A percentile compares a stretch with the other conserved stretches of the same genome.
Evolutionary conservation across 208 protist species (phyloP).

Genomic region (Leishmania tarentolae): DNA sequence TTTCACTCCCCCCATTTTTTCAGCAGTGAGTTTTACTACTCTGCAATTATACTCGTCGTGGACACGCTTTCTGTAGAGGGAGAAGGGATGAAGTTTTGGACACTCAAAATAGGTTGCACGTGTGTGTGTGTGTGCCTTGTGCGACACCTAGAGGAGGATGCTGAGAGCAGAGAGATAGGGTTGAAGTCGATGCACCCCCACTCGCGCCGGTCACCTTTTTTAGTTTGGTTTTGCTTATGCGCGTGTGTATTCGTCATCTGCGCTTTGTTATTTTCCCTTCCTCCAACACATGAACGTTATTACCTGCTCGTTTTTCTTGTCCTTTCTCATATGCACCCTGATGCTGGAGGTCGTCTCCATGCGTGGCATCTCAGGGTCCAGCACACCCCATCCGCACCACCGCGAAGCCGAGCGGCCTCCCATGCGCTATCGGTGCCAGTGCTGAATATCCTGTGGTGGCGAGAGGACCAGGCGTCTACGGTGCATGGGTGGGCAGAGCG

Average conservation of each 20-base stretch:
- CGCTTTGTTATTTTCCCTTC: neutral
- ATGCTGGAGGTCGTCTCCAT: neutral
- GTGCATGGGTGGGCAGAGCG: neutral
- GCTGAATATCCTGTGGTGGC: neutral
- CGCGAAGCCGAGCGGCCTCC: neutral
- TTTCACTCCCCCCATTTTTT: neutral
- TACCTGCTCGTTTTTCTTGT: conserved; percentile 5
- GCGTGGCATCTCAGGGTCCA: neutral
- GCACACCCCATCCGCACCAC: neutral
- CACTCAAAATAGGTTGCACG: neutral
- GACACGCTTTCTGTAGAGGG: neutral
- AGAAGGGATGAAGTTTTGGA: neutral
- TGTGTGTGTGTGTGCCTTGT: neutral
- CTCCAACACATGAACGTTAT: neutral
- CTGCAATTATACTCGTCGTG: neutral
- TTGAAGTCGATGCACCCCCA: neutral
- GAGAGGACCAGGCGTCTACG: neutral
- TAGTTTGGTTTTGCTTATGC: neutral
- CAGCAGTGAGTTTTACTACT: neutral
- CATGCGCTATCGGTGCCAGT: neutral
- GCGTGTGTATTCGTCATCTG: neutral
- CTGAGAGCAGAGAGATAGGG: neutral
- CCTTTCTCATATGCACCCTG: neutral
- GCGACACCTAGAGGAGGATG: neutral
- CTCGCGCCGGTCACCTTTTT: neutral